Conservation (phyloP, 768 basidiomycete species). For the Leccinum pellstonianum region DNA sequence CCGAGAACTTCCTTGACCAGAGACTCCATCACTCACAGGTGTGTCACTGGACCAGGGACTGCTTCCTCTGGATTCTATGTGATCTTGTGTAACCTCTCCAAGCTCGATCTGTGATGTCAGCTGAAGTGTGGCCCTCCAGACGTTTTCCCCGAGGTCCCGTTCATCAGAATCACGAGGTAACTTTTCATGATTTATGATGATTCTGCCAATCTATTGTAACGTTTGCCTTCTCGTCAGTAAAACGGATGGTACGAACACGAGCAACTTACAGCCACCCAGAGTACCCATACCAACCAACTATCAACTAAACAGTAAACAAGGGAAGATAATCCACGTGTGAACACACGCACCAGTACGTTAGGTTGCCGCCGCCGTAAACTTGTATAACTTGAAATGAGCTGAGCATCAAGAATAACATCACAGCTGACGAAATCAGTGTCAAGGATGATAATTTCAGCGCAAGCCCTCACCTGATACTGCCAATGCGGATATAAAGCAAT, state of each 20-base stretch:
- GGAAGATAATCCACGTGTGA: background rate
- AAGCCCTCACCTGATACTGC: constrained; percentile 11
- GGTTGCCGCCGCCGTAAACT: constrained; percentile 12
- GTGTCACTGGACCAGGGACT: background rate
- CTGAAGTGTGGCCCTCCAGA: background rate
- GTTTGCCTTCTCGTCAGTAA: background rate
- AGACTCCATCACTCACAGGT: background rate
- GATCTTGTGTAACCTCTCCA: background rate
- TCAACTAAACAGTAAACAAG: background rate
- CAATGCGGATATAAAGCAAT: constrained; percentile 8
- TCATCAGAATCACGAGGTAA: background rate
- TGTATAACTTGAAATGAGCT: constrained; percentile 7
- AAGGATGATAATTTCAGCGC: background rate
- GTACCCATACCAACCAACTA: constrained; percentile 19
- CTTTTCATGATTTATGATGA: constrained; percentile 14
- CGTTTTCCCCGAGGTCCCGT: background rate
- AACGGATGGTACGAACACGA: background rate
- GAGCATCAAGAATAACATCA: constrained; percentile 19
- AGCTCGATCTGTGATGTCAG: constrained; percentile 1
- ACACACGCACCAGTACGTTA: constrained; percentile 19
- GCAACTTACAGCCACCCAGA: constrained; percentile 22
- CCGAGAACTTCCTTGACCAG: background rate
- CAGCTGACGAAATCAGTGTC: constrained; percentile 2
- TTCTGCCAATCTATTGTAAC: constrained; percentile 11
- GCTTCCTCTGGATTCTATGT: background rate